Conservation (phyloP, 1,139 yeast species). For the Schizosaccharomyces versatilis region DNA sequence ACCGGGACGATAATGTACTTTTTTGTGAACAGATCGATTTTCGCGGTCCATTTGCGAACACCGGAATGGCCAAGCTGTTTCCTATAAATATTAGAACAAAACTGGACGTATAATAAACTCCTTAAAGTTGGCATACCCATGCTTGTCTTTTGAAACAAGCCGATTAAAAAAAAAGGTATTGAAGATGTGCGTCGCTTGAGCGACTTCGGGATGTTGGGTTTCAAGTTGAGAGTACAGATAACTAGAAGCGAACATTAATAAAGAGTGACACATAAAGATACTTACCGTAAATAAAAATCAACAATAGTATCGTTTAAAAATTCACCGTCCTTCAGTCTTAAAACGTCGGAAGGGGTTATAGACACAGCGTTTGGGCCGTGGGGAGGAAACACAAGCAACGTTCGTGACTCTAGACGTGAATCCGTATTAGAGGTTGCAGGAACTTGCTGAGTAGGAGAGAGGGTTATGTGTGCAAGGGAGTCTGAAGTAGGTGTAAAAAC, state of each 20-base stretch:
- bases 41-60: conserved; percentile 60
- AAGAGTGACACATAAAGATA: not conserved
- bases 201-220: conserved; percentile 6
- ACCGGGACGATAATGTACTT: conserved; percentile 59
- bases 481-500: no score
- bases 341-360: conserved; percentile 18
- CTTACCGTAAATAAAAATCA: conserved; percentile 20
- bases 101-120: not conserved
- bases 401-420: not conserved
- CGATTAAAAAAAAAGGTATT: conserved; percentile 71
- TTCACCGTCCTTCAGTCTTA: conserved; percentile 20
- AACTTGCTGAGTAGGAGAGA: not conserved
- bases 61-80: conserved; percentile 31
- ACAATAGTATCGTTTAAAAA: conserved; percentile 25
- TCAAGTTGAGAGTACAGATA: conserved; percentile 3
- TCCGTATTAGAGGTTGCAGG: no score
- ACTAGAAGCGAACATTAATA: conserved; percentile 6
- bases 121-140: conserved; percentile 9
- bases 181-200: conserved; percentile 35
- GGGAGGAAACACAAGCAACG: conserved; percentile 8
- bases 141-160: conserved; percentile 21
- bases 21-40: conserved; percentile 39
- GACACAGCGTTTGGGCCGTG: conserved; percentile 17
- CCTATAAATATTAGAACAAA: not conserved
- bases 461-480: not conserved